Evolutionary conservation across 2,329 filamentous ascomycete species (phyloP), one percentile per base, ranked within the genome.

Genomic region (Blastomyces emzantsi): DNA sequence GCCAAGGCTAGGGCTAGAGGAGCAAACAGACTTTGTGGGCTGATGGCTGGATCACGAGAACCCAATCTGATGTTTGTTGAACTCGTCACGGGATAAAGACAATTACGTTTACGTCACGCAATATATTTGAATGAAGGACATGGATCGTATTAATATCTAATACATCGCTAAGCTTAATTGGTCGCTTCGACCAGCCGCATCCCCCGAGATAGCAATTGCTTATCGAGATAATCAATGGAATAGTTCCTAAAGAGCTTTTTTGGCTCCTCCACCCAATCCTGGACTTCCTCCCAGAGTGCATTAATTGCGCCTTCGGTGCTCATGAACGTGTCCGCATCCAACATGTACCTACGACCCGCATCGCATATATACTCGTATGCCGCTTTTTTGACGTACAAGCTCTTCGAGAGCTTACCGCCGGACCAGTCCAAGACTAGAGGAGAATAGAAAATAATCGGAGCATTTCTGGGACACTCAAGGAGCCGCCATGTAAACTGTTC

Each of bases 401-500:
- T 52, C 15, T 52, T 52, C 15, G 49, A 52, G 49, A 52, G 49
- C 49, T 52, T 52, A 28, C 13, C 49, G 7, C 49, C 49, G 13
- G 25, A 52, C 49, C 25, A 52, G 15, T 52, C 49, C 4, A 52
- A 5, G 13, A 30, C 7, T 17, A 52, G 49, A 30, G 49, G 49
- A 8, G 49, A 6, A 6, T 52, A 52, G 25, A 52, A 30, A 15
- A 52, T 52, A 6, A 52, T 52, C 4, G 49, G 49, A 30, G 49
- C 49, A 15, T 30, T 30, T 8, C 25, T 19, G 5, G 49, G 30
- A 64, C 47, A 45, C 25, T 28, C 62, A 36, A 58, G 60, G 56
- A 62, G 54, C 45, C 64, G 63, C 55, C 62, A 66, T 60, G 63
- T 55, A 39, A 57, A 54, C 33, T 58, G 47, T 43, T 66, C 66